Evolutionary conservation across 1,284 basidiomycete species (phyloP), one percentile per base, ranked within the genome.

Genomic region (Ceratorhiza oryzae-sativae): DNA sequence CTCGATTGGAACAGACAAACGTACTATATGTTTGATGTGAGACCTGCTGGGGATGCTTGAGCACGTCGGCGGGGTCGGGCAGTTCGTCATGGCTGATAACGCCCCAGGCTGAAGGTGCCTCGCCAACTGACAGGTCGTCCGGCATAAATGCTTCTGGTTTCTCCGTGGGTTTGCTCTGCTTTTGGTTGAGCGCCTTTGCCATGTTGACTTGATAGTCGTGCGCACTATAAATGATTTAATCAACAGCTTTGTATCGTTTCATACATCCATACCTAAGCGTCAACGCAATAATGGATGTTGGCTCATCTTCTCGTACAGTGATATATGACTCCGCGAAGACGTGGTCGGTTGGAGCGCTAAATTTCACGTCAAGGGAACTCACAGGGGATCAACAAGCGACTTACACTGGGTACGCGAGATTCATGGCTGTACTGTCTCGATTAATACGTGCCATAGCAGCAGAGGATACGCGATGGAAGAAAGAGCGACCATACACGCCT

Each of bases 261-360:
- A 39, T 20, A 45, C 25, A 60, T 2, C 18, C 55, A 36, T 25
- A 95, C 90, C 92, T 94, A 55, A 99, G 83, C 9, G 95, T 95
- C 71, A 98, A 89, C 2, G 97, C 97, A 75, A 99, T 97, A 77
- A 99, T 97, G 9, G 95, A 98, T 0, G 95, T 98, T 2, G 97
- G 97, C 80, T 99, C 97, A 79, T 98, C 96, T 59, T 96, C 97
- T 25, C 97, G 88, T 30, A 99, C 92, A 60, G 98, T 90, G 86
- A 98, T 97, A 0, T 91, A 90, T 15, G 94, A 96, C 78, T 98
- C 97, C 34, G 94, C 88, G 81, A 98, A 98, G 61, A 99, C 91
- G 78, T 97, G 95, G 77, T 97, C 95, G 0, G 82, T 79, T 0
- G 82, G 79, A 15, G 79, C 78, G 9, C 81, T 82, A 73, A 20